Conservation (phyloP, 306 rosid genomes). For the Malus sieversii region DNA sequence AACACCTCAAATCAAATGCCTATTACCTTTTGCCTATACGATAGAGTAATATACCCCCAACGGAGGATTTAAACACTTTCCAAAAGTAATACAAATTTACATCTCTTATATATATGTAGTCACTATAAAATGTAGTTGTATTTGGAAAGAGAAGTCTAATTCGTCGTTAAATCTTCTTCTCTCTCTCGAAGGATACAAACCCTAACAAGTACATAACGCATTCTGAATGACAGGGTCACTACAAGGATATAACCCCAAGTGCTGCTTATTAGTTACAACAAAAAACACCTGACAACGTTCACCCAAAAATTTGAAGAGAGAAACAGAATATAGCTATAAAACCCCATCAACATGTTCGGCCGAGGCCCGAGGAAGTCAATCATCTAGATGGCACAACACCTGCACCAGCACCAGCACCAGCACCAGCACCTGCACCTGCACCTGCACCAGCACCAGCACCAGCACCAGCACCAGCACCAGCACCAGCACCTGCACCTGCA, state of each 20-base stretch:
- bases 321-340: neutral
- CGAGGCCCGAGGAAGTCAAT: neutral
- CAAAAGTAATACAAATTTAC: neutral
- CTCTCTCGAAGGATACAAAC: neutral
- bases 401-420: neutral
- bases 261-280: neutral
- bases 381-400: slow-evolving; percentile 5
- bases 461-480: neutral
- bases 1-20: too few species aligned
- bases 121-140: neutral
- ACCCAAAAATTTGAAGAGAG: neutral
- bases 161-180: neutral
- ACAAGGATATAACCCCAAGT: neutral
- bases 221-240: neutral
- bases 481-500: slow-evolving; percentile 8
- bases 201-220: neutral
- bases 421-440: too few species aligned
- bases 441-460: too few species aligned
- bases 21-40: neutral
- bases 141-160: neutral
- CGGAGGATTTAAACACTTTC: too few species aligned
- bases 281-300: neutral
- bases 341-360: neutral
- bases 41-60: neutral
- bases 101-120: neutral